Evolutionary conservation across 2,329 filamentous ascomycete species (phyloP), one percentile per base, ranked within the genome.

Genomic region (Daldinia sp.): DNA sequence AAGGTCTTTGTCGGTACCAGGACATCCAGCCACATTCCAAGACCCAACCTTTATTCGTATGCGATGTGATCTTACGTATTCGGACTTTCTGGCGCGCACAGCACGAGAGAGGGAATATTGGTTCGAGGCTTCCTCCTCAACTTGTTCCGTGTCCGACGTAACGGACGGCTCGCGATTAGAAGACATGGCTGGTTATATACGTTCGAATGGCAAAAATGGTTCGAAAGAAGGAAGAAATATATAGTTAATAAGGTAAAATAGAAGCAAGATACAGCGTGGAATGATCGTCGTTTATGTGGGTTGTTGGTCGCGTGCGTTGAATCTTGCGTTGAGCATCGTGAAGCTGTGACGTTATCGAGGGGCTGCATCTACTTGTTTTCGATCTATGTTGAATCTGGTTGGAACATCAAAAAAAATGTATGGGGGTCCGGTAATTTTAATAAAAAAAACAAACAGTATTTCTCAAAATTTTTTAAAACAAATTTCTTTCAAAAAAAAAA

Each of bases 11-110:
- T 97, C 93, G 0, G 93, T 93, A 21, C 91, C 93, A 10, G 91
- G 87, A 67, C 91, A 89, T 1, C 90, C 89, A 3, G 93, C 95
- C 13, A 97, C 92, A 77, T 99, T 99, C 95, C 95, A 99, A 0
- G 92, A 90, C 39, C 94, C 95, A 52, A 99, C 85, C 78, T 97
- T 97, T 77, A 99, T 86, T 68, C 89, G 89, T 70, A 97, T 87
- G 51, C 85, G 85, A 74, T 89, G 89, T 41, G 88, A 86, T 34
- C 88, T 86, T 23, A 90, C 90, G 75, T 94, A 99, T 76, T 98
- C 94, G 49, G 85, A 80, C 71, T 89, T 86, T 55, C 95, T 86
- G 35, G 90, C 88, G 73, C 90, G 86, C 35, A 98, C 81, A 27
- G 86, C 86, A 64, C 81, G 82, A 45, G 86, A 85, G n/a, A 90